These are phyloP conservation scores for Phycomyces blakesleeanus DNA, from an alignment of 192 early-diverging fungal species.

Conservation along the genomic window DNA sequence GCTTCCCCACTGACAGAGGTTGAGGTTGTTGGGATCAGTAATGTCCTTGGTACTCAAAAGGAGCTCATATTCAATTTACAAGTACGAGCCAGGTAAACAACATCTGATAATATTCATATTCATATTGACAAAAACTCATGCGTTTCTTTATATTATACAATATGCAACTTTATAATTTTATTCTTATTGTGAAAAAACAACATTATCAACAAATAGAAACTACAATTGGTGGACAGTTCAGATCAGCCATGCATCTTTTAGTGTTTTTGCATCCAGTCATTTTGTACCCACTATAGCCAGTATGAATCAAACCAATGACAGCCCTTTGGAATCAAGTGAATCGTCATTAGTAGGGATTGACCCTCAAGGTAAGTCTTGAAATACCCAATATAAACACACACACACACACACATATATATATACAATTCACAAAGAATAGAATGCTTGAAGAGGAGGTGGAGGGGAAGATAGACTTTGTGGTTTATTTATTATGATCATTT, in stretches of 20 bases:
- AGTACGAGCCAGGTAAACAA: slow-evolving; percentile 40
- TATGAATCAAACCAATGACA: neutral
- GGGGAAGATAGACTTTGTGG: too few relatives aligned
- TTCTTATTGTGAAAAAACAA: too few relatives aligned
- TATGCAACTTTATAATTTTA: too few relatives aligned
- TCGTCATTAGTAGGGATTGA: too few relatives aligned
- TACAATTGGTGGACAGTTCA: slow-evolving; percentile 54
- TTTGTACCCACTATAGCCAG: slow-evolving; percentile 19
- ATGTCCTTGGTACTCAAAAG: slow-evolving; percentile 62
- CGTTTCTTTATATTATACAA: too few relatives aligned
- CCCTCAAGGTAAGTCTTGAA: neutral
- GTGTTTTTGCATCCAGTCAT: slow-evolving; percentile 59
- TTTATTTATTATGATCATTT: too few relatives aligned
- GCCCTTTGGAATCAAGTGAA: neutral
- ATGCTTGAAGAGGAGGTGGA: too few relatives aligned
- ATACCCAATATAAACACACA: too few relatives aligned
- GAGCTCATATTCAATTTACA: slow-evolving; percentile 64
- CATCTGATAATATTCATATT: neutral
- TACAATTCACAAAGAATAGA: too few relatives aligned
- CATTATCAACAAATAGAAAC: slow-evolving; percentile 47
- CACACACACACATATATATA: too few relatives aligned
- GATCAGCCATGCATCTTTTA: slow-evolving; percentile 52
- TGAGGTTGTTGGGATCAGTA: slow-evolving; percentile 39
- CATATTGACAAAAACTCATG: neutral
- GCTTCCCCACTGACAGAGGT: slow-evolving; percentile 21